Base-by-base conservation (phyloP, 306 rosid genomes). In the Coriaria nepalensis region DNA sequence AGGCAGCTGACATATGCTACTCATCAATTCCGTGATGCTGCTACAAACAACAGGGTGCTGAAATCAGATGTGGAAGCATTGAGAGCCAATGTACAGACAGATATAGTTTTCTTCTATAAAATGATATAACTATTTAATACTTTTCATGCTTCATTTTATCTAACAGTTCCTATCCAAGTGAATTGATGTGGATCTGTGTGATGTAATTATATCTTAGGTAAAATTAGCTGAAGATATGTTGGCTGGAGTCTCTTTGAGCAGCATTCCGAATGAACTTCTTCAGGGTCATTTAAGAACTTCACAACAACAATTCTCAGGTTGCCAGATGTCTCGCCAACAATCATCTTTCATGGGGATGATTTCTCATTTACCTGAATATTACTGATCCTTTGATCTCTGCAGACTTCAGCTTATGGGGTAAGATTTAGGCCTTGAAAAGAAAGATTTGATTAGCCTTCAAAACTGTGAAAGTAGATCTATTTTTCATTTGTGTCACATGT, bases 201-300 rank as follows among this genome's bases (percentile, higher is more conserved):
- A 20, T 20, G 29, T 20, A 20, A 20, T 41, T 0, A 9, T 10
- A 29, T 67, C 61, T 29, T 8, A 92, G 98, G 96, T 92, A 65
- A 82, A 86, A 58, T 77, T 92, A 62, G 99, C 99, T 5, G 99
- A 92, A 64, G 96, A 75, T 35, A 79, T 83, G 77, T 79, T 92
- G n/a, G 63, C 98, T 51, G 59, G 94, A 50, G 74, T 87, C 57
- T 71, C 88, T 36, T 61, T 92, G 59, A 73, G 61, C 33, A 35
- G 62, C 37, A 72, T 68, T 12, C 45, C 77, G 43, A 77, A 67
- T 59, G 86, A 77, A 43, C 46, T 78, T 65, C 38, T 75, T 46
- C 96, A 73, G n/a, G 60, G 58, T 56, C 93, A 76, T 54, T n/a
- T 71, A 47, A 62, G 40, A 63, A 56, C 68, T 6, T 73, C 71